A percentile compares a stretch with the other conserved stretches of the same genome.
Conservation (phyloP, 345 rosid species). For the Populus deltoides region DNA sequence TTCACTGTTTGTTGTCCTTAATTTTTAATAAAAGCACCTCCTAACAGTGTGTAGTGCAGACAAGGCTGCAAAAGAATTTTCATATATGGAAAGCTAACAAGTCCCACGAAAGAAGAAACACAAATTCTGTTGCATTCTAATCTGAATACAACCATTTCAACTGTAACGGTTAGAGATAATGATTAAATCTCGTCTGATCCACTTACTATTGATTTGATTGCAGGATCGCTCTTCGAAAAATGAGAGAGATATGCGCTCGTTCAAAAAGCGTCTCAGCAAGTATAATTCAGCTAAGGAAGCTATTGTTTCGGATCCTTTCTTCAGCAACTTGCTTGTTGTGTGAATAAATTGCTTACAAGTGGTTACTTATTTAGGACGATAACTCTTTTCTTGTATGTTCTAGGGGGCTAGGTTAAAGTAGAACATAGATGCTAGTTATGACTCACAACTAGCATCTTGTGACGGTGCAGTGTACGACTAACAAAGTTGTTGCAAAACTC, state of each 20-base stretch:
- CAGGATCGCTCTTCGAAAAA: conserved; percentile 71
- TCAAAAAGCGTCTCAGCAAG: conserved; percentile 76
- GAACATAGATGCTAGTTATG: background rate
- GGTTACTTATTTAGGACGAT: background rate
- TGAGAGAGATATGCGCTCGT: conserved; percentile 69
- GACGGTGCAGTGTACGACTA: background rate
- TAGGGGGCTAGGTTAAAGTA: background rate
- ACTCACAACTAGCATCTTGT: background rate
- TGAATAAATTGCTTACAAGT: background rate
- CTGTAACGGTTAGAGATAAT: background rate
- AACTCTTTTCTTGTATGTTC: background rate
- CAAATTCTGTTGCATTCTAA: background rate
- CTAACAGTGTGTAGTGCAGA: background rate
- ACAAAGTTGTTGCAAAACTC: background rate
- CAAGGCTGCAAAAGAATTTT: background rate
- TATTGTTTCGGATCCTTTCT: conserved; percentile 64
- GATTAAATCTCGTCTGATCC: background rate
- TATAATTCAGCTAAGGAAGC: conserved; percentile 79
- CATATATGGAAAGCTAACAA: background rate
- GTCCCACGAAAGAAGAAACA: background rate
- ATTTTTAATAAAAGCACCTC: background rate
- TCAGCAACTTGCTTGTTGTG: conserved; percentile 47
- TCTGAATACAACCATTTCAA: background rate
- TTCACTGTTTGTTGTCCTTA: background rate
- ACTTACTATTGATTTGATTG: background rate